Base-by-base conservation (phyloP, 2,329 filamentous ascomycete genomes). In the Botrytis galanthina region DNA sequence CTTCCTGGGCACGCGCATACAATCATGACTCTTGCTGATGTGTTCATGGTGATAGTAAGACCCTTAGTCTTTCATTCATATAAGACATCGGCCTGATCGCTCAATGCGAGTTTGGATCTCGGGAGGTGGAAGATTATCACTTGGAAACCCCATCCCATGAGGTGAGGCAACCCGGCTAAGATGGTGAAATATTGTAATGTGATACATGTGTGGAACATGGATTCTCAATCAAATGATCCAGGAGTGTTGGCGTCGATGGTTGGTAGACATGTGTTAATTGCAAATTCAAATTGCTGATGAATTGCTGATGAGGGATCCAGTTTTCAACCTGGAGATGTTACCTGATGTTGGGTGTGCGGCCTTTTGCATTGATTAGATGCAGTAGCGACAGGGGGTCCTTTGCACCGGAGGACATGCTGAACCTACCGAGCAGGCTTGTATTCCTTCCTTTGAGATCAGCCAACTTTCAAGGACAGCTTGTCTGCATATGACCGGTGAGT, bases 341-440 rank as follows among this genome's bases (percentile, higher is more conserved):
- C 71, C 66, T 73, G 71, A 70, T 71, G 63, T 72, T 75, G 72
- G 66, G 62, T 66, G 66, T 73, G 72, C 73, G 74, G 73, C 54
- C 71, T n/a, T 72, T 71, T 75, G 74, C 73, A 76, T 74, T 74
- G 68, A 71, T 72, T 71, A 70, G 66, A 73, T 74, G 73, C 62
- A 74, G 74, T 74, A 72, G 63, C 48, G 54, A 71, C 75, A 73
- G 66, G 75, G 74, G 75, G 60, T 35, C 37, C 20, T 67, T 72
- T 66, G 51, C 42, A 72, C 46, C 46, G 51, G 70, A 67, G 70
- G 70, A 67, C 70, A 67, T 72, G 48, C 46, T 67, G 48, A 67
- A 68, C 70, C 70, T 72, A 68, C 70, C 39, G 62, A 54, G 70
- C 48, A 59, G 69, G 72, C 60, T 71, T 75, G 72, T 72, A 72